phyloP scores from a whole-genome alignment of 1,139 yeast genomes.

The Geotrichum macrosporum region DNA sequence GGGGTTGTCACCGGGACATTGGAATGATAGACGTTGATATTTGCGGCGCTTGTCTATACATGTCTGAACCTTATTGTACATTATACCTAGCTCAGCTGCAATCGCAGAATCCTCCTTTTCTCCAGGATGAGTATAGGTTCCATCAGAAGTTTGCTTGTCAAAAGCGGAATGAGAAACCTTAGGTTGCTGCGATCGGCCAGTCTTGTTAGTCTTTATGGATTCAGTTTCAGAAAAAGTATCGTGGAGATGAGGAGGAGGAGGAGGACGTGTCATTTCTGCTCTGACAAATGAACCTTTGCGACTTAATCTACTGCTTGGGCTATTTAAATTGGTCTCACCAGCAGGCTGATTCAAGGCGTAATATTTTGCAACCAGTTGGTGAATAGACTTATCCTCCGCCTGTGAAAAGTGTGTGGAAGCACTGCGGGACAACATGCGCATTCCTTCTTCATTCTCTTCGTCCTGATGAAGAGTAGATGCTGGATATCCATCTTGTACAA shows the following conservation, averaged over 20 bases:
- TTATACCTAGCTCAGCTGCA: conserved; percentile 61
- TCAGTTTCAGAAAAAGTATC: conserved; percentile 14
- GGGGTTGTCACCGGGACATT: conserved; percentile 74
- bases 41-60: conserved; percentile 75
- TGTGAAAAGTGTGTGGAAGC: conserved; percentile 47
- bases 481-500: conserved; percentile 3
- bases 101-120: conserved; percentile 56
- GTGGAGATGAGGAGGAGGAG: conserved; percentile 27
- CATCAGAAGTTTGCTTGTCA: conserved; percentile 28
- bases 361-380: conserved; percentile 67
- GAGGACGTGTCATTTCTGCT: conserved; percentile 30
- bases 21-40: conserved; percentile 68
- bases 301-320: not conserved
- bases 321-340: not conserved
- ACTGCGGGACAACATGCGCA: conserved; percentile 21
- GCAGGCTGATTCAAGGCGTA: conserved; percentile 45
- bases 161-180: conserved; percentile 21
- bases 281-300: conserved; percentile 17
- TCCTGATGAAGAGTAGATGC: conserved; percentile 9
- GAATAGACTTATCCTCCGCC: conserved; percentile 61
- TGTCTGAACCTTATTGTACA: conserved; percentile 64
- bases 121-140: conserved; percentile 31
- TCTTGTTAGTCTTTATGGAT: conserved; percentile 3
- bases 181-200: conserved; percentile 1
- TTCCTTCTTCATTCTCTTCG: conserved; percentile 19